Base-by-base conservation (phyloP, 2,329 filamentous ascomycete species). In the Fusarium coicis region DNA sequence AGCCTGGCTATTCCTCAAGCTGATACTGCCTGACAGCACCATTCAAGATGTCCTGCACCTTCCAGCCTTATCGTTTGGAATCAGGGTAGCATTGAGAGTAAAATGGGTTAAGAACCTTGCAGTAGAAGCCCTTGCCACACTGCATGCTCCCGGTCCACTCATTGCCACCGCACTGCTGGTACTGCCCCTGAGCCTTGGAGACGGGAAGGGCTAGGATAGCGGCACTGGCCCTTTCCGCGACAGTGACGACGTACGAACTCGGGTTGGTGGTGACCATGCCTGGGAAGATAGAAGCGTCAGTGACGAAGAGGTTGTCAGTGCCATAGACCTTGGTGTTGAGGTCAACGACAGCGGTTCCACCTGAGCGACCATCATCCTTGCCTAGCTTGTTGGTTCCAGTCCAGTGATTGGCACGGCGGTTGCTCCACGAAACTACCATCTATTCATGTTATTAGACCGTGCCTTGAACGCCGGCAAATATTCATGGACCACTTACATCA, bases 381-480 rank as follows among this genome's bases (percentile, higher is more conserved):
- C 63, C 63, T 5, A 65, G 34, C 36, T 65, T 65, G 23, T 65
- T 65, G 19, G 63, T 65, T n/a, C 63, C 63, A 19, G 63, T 65
- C 63, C 63, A 65, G 47, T 65, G 63, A 19, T 65, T 65, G 21
- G 58, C 63, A 8, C 63, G 63, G 16, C 63, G 63, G n/a, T 65
- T 65, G 5, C 63, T 65, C 63, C 63, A 65, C 3, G 63, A 65
- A 9, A 65, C 63, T 8, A 65, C 63, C 63, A 65, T 65, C 63
- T 65, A 23, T 16, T 26, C 1, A 0, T 21, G 19, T 0, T 1
- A 14, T 65, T 55, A 65, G 58, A 26, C 16, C 1, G n/a, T 18
- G 2, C 4, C 11, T 5, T n/a, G 15, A 11, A 18, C 2, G 21
- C 3, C 6, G 12, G 5, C 0, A 28, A 50, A 50, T 2, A 28